Conservation (phyloP, 2,329 filamentous ascomycete species). For the Pseudodiploospora longispora region DNA sequence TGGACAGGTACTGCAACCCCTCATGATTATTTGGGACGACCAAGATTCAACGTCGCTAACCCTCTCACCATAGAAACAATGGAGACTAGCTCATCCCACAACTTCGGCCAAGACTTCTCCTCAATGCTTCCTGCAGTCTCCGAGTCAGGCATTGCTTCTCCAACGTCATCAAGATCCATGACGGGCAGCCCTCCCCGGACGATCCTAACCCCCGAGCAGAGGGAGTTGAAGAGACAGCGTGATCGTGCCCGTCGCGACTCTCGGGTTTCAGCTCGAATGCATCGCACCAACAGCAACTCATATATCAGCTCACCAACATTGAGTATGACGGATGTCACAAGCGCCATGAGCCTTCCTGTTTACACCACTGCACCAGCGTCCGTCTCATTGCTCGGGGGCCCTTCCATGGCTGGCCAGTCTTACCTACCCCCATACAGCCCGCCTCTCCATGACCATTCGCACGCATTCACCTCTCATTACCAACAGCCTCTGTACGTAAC, state of each 20-base stretch:
- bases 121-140: slow-evolving; percentile 35
- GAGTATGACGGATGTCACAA: slow-evolving; percentile 30
- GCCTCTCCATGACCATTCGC: slow-evolving; percentile 37
- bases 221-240: slow-evolving; percentile 53
- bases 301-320: slow-evolving; percentile 31
- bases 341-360: slow-evolving; percentile 36
- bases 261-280: slow-evolving; percentile 43
- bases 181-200: slow-evolving; percentile 51
- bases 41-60: no score
- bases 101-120: slow-evolving; percentile 37
- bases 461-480: slow-evolving; percentile 26
- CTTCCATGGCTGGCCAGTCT: slow-evolving; percentile 32
- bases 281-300: slow-evolving; percentile 42
- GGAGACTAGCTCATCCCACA: slow-evolving; percentile 27
- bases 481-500: slow-evolving; percentile 28
- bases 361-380: slow-evolving; percentile 44
- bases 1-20: slow-evolving; percentile 36
- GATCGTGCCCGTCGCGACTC: slow-evolving; percentile 52
- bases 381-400: slow-evolving; percentile 44
- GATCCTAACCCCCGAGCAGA: slow-evolving; percentile 49
- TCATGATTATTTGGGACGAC: slow-evolving; percentile 1
- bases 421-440: slow-evolving; percentile 45
- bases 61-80: slow-evolving; percentile 19
- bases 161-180: slow-evolving; percentile 41
- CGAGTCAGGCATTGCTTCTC: slow-evolving; percentile 44